Base-by-base conservation (phyloP, 352 stramenopile species). In the Globisporangium orthogonon region DNA sequence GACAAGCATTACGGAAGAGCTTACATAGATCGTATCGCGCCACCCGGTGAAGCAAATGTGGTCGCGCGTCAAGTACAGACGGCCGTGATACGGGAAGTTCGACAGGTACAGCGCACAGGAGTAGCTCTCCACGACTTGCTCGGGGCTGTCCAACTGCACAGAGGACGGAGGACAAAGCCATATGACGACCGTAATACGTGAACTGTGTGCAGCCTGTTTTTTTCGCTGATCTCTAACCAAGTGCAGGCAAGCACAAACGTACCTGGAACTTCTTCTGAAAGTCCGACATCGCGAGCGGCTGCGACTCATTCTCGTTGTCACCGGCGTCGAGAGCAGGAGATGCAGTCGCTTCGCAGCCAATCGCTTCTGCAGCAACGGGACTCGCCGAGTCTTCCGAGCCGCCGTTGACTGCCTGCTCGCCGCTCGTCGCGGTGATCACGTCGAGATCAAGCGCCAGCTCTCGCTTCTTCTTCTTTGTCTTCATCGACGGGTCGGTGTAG, bases 221-320 rank as follows among this genome's bases (percentile, higher is more conserved):
- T n/a, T 1, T 53, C 13, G 4, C 7, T 18, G 9, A 13, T 29
- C 14, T 52, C 28, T 1, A 4, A 15, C 48, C n/a, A n/a, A n/a
- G 28, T 23, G 18, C 15, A n/a, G n/a, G 1, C 4, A 41, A 31
- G 37, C 35, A 31, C 17, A 31, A 43, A 37, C 60, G 6, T 67
- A 89, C 79, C 66, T 91, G 85, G 54, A 94, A 91, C 47, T 88
- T 87, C 62, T 87, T 91, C 56, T 91, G 76, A 50, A 92, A 89
- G 54, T 91, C 80, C 1, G 83, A 84, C 60, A 76, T 69, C 1
- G 55, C 78, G 28, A 91, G 66, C 23, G 76, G 60, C 37, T 86
- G 73, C 6, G 60, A 50, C 50, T 88, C 71, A 1, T 57, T 69
- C 30, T 75, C 66, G 4, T 13, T 39, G 39, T 65, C 63, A 52